phyloP scores from a whole-genome alignment of 2,329 filamentous ascomycete genomes.

The Venturiaceae sp. region DNA sequence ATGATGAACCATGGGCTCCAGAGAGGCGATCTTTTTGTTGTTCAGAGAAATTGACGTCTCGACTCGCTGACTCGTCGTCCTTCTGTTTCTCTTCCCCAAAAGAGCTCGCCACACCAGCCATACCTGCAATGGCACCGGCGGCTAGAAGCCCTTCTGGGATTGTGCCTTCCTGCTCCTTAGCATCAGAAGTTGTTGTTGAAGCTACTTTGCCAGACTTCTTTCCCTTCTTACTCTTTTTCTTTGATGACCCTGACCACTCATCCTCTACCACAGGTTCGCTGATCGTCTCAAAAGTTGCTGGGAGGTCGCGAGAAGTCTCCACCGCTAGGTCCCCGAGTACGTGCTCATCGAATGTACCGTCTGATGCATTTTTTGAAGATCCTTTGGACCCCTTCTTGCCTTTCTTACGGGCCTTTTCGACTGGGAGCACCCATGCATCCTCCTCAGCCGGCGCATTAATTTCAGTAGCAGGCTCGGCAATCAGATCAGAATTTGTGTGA shows the following conservation, averaged over 20 bases:
- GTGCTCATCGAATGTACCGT: conserved; percentile 10
- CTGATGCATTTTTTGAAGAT: background rate
- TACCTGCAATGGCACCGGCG: background rate
- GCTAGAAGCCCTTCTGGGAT: background rate
- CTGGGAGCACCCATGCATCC: conserved; percentile 8
- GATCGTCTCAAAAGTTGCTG: background rate
- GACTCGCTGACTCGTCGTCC: background rate
- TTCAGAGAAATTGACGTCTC: background rate
- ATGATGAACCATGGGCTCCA: background rate
- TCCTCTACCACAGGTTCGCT: conserved; percentile 8
- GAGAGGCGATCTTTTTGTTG: too few relatives aligned
- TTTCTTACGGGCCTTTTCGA: conserved; percentile 17
- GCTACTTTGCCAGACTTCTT: conserved; percentile 8
- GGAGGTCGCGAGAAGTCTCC: background rate
- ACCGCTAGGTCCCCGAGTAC: background rate
- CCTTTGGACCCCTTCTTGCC: conserved; percentile 11
- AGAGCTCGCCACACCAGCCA: background rate
- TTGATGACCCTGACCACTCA: conserved; percentile 10
- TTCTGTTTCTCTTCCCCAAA: background rate
- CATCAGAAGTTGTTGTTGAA: conserved; percentile 6
- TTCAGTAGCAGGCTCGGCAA: background rate
- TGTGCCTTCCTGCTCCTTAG: conserved; percentile 7
- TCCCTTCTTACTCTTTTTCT: conserved; percentile 8
- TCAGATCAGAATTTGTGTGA: background rate
- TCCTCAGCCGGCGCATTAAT: conserved; percentile 8